Base-by-base conservation (phyloP, 2,329 filamentous ascomycete genomes). In the Neofusicoccum laricinum region DNA sequence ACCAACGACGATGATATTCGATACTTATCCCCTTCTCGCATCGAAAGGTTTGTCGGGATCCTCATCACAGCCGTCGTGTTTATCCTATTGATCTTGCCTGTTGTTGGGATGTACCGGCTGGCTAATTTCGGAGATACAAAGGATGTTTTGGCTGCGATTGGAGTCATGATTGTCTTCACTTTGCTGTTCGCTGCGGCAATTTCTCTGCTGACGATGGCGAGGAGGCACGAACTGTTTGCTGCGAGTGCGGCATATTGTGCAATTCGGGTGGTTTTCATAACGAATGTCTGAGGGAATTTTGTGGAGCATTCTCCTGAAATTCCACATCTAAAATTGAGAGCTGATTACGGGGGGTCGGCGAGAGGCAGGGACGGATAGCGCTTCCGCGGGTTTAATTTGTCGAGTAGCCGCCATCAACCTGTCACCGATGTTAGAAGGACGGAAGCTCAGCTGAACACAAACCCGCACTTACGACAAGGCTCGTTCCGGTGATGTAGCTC, bases 401-500 rank as follows among this genome's bases (percentile, higher is more conserved):
- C 7, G 25, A 30, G 2, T 30, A 30, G 25, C 25, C 25, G 5
- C 25, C 25, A 30, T 30, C 25, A 30, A 30, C 25, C 25, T 30
- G 25, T 7, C 1, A 30, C 7, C 25, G 5, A 30, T 6, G 25
- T 30, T 7, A 30, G 25, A 6, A 30, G 25, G 7, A 4, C 7
- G 25, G 25, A 1, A 1, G 7, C 25, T 6, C 4, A 30, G 25
- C 7, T 30, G 0, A 1, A 7, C 25, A 30, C 25, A 30, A 30
- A 30, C 2, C 25, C 7, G 25, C 7, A 30, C 25, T 30, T 30
- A 30, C 25, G 25, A 30, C 5, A 30, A 30, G 25, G 25, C 25
- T 30, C 25, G 25, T 30, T 4, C 25, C 25, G 25, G 25, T 30
- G 25, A 84, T 80, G 67, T 76, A 84, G 67, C 81, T 84, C 65